Conservation (phyloP, 148 eudicot species). For the Rhododendron mucronatum region DNA sequence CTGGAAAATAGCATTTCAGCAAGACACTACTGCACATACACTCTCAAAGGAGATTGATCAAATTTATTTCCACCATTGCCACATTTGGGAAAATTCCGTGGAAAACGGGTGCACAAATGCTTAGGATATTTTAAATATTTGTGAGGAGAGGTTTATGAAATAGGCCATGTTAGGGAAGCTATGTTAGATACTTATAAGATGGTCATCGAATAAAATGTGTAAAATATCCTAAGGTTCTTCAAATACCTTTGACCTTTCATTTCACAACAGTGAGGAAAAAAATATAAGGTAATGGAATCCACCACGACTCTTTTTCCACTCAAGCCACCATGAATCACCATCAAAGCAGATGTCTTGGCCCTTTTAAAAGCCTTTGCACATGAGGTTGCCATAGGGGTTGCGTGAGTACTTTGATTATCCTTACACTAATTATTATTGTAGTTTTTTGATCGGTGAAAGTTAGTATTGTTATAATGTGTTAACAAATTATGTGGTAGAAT, state of each 20-base stretch:
- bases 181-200: neutral
- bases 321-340: neutral
- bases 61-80: neutral
- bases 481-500: neutral
- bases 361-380: neutral
- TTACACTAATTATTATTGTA: neutral
- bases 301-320: neutral
- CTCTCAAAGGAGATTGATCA: neutral
- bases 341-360: neutral
- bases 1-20: slow-evolving; percentile 28
- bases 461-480: too few relatives aligned
- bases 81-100: neutral
- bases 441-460: too few relatives aligned
- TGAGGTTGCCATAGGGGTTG: neutral
- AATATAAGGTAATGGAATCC: neutral
- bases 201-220: neutral
- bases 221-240: neutral
- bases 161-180: neutral
- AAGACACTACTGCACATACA: neutral
- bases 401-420: neutral
- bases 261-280: neutral
- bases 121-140: neutral
- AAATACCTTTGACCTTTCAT: neutral
- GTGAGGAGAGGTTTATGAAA: neutral
- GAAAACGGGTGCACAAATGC: neutral